These are phyloP conservation scores for Biscutella laevigata DNA, from an alignment of 441 rosid genomes.

Conservation along the genomic window DNA sequence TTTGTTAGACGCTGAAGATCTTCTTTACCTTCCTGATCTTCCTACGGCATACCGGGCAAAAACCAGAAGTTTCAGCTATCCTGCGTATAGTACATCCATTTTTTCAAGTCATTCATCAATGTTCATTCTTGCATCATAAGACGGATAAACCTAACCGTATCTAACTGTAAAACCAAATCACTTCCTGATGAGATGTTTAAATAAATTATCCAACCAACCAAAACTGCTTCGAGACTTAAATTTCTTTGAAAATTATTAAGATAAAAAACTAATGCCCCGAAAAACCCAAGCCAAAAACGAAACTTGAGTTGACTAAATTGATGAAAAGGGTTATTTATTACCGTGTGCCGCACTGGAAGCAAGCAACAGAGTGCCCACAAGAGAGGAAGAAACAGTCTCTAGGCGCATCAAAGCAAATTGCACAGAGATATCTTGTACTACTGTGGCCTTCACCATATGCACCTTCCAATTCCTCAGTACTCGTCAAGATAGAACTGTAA, in stretches of 20 bases:
- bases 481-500: slow-evolving; percentile 65
- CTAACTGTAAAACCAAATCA: not conserved
- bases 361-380: slow-evolving; percentile 90
- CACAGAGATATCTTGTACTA: slow-evolving; percentile 78
- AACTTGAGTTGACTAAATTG: not conserved
- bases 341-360: slow-evolving; percentile 88
- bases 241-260: too few species aligned
- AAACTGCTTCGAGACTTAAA: not conserved
- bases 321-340: slow-evolving; percentile 17
- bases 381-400: slow-evolving; percentile 99
- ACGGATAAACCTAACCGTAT: not conserved
- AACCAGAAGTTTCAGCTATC: slow-evolving; percentile 73
- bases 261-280: not conserved
- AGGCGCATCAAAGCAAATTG: slow-evolving; percentile 93
- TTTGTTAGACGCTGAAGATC: slow-evolving; percentile 65
- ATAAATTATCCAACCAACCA: not conserved
- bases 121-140: not conserved
- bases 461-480: slow-evolving; percentile 62
- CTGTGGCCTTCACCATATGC: slow-evolving; percentile 54
- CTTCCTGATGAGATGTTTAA: not conserved
- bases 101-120: not conserved
- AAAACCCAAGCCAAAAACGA: not conserved
- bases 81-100: slow-evolving; percentile 31
- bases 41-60: slow-evolving; percentile 71
- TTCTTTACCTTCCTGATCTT: slow-evolving; percentile 81